Evolutionary conservation across 805 yeast species (phyloP), one percentile per base, ranked within the genome.

Genomic region (Zygosaccharomyces bisporus): DNA sequence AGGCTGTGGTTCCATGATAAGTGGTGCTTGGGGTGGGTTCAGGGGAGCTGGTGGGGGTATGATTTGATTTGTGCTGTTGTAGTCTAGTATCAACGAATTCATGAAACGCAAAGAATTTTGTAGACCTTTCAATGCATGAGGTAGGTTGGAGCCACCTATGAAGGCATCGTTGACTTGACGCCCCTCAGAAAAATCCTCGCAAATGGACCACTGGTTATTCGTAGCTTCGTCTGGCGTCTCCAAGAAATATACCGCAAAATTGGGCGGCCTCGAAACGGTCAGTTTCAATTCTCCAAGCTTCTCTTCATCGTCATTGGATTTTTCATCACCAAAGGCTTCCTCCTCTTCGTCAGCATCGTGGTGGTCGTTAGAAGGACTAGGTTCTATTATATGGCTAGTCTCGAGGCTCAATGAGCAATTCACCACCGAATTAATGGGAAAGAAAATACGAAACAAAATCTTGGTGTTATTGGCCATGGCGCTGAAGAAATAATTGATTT

Each of bases 171-270:
- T 79, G 4, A 86, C 93, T 58, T 85, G 91, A 56, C 83, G 88
- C 10, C 86, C 90, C 55, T 85, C 93, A 46, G 87, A 80, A 53
- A 86, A 86, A 64, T 86, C 95, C 46, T 83, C 91, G 63, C 91
- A 84, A 19, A 83, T 80, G 1, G 86, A 80, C 64, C 64, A 60
- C 38, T 58, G 64, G 34, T 52, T 57, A 29, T 44, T 48, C 19
- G 45, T 45, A 25, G 47, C 41, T 47, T 76, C 75, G 23, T 60
- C 58, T 25, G 80, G 73, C 7, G 72, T 73, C 41, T 68, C 68
- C 45, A 80, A 68, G 60, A 84, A 85, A 55, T 81, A 82, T 1
- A 86, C 93, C 1, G 90, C 86, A 64, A 86, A 86, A 56, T 80
- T 81, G 4, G 95, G 95, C 32, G 86, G 76, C 45, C 79, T 76